Conservation (phyloP, 2,329 filamentous ascomycete genomes). For the Arthrinium puccinioides region DNA sequence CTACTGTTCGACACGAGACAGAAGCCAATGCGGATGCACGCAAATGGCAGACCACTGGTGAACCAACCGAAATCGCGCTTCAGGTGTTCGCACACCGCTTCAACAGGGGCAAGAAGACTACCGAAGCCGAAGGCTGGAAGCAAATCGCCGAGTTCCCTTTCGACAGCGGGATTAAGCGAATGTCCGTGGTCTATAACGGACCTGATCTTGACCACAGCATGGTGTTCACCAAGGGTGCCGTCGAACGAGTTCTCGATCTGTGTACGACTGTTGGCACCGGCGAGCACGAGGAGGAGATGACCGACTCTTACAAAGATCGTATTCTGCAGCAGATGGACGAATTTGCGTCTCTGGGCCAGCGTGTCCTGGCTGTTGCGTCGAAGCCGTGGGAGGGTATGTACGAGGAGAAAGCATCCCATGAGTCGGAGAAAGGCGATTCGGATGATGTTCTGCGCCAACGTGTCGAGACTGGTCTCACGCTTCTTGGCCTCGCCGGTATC, state of each 20-base stretch:
- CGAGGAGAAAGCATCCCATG: slow-evolving; percentile 13
- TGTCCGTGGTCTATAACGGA: slow-evolving; percentile 65
- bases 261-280: slow-evolving; percentile 41
- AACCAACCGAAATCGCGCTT: slow-evolving; percentile 70
- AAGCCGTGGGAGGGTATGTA: slow-evolving; percentile 49
- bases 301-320: slow-evolving; percentile 39
- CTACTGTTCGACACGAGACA: slow-evolving; percentile 49
- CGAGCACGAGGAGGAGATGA: slow-evolving; percentile 35
- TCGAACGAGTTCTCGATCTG: slow-evolving; percentile 52
- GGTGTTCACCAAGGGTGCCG: slow-evolving; percentile 56
- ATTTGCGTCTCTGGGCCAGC: slow-evolving; percentile 61
- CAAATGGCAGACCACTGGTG: slow-evolving; percentile 60
- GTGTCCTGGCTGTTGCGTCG: slow-evolving; percentile 65
- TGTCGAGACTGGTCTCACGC: slow-evolving; percentile 62
- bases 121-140: slow-evolving; percentile 49
- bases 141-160: slow-evolving; percentile 70
- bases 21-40: slow-evolving; percentile 44
- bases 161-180: slow-evolving; percentile 70
- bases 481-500: slow-evolving; percentile 77
- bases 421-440: slow-evolving; percentile 24
- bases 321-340: slow-evolving; percentile 48
- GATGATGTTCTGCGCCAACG: slow-evolving; percentile 45
- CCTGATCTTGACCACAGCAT: slow-evolving; percentile 38
- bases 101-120: slow-evolving; percentile 44
- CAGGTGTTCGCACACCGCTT: slow-evolving; percentile 70